These are phyloP conservation scores for Cornus florida DNA, from an alignment of 148 eudicot genomes.

Conservation along the genomic window DNA sequence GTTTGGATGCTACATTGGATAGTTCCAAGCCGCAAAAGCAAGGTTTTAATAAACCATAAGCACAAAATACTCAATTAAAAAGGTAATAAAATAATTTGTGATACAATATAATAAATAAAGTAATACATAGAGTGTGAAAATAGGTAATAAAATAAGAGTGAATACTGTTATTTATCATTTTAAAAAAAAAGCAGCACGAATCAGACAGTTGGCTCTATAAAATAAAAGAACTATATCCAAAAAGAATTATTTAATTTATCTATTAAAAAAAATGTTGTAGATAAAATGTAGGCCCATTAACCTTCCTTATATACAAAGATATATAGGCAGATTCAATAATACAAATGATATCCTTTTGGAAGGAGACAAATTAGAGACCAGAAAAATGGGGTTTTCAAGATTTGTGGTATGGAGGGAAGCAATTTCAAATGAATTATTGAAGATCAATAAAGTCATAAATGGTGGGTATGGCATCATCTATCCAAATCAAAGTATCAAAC, in stretches of 20 bases:
- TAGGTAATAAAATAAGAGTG: background rate
- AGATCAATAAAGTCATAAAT: background rate
- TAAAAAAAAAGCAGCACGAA: too few relatives aligned
- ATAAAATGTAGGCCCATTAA: too few relatives aligned
- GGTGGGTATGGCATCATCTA: background rate
- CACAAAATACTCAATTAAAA: background rate
- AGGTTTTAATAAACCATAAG: background rate
- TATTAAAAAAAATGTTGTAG: too few relatives aligned
- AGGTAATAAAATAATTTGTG: background rate
- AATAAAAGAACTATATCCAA: too few relatives aligned
- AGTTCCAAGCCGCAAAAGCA: background rate
- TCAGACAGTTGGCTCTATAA: too few relatives aligned
- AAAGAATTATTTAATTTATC: too few relatives aligned
- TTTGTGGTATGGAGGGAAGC: conserved; percentile 8
- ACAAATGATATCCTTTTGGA: too few relatives aligned
- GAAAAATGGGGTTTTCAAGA: background rate
- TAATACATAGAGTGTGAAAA: background rate
- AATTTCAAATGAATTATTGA: conserved; percentile 2
- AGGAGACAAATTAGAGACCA: background rate
- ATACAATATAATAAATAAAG: background rate
- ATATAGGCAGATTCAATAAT: too few relatives aligned
- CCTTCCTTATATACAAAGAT: too few relatives aligned
- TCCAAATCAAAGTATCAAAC: background rate
- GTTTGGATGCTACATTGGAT: too few relatives aligned
- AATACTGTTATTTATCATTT: background rate